Base-by-base conservation (phyloP, 805 yeast genomes). In the Starmerella apis region DNA sequence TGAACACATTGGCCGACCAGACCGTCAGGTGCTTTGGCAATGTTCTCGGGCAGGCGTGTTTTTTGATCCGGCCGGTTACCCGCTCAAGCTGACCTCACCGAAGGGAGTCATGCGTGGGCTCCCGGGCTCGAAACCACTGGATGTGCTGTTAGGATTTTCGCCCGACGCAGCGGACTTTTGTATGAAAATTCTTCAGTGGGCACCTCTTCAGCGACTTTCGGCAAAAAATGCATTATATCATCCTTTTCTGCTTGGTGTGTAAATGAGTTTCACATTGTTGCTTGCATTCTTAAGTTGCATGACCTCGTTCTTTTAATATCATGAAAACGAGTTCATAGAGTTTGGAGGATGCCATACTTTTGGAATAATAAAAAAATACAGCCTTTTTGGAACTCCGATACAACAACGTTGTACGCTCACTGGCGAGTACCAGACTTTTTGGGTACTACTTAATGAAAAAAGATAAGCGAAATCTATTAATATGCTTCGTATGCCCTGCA, bases 1-100 rank as follows among this genome's bases (percentile, higher is more conserved):
- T 33, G 87, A 90, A 66, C 69, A 87, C 41, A 71, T 90, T 59
- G 98, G 98, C 1, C 90, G 94, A 3, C 97, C 97, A 4, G 80
- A 74, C 51, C 75, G 73, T 56, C 30, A 50, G 2, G 48, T 68
- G 37, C 50, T 71, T 20, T 57, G 54, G 35, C 51, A 55, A n/a
- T 64, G 71, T 47, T 53, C 66, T 9, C 57, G 74, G 9, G 59
- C 65, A 2, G 55, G 58, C 32, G 38, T 66, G n/a, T 71, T 70
- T 51, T 70, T 71, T 48, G 71, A 68, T 50, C 36, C 57, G 1
- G 31, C 51, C 4, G 69, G 72, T 20, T 48, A 56, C 38, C 71
- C 72, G 2, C 43, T 59, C 18, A 23, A 27, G 18, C 53, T 57
- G 13, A 36, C 32, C 9, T 52, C 55, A 18, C 43, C 56, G 2